Conservation (phyloP, 176 grass and related monocot genomes). For the Pontederia paniculata region DNA sequence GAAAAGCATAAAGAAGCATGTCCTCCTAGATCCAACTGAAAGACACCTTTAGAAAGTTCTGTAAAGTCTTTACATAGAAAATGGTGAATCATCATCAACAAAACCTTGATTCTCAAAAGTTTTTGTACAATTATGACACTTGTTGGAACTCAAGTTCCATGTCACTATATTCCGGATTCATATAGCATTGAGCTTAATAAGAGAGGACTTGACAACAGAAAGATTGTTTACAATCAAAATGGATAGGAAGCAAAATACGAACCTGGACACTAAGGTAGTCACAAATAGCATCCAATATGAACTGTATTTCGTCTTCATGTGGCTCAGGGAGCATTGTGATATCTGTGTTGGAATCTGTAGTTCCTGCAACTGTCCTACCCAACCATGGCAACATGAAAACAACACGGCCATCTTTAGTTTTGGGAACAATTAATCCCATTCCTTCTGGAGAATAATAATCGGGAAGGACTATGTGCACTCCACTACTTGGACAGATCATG, state of each 20-base stretch:
- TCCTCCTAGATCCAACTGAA: no score
- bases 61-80: no score
- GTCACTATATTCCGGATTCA: no score
- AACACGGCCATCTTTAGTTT: constrained; percentile 97
- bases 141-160: no score
- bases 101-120: no score
- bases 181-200: background rate
- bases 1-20: no score
- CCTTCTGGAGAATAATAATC: constrained; percentile 93
- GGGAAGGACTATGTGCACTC: constrained; percentile 90
- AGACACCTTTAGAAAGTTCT: no score
- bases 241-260: constrained; percentile 15
- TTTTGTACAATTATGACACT: no score
- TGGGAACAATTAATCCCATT: constrained; percentile 91
- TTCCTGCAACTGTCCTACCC: constrained; percentile 73
- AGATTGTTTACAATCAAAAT: constrained; percentile 1
- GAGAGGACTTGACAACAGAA: background rate
- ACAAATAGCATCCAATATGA: constrained; percentile 87
- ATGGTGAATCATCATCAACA: no score
- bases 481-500: constrained; percentile 81
- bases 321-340: constrained; percentile 97
- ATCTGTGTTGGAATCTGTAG: constrained; percentile 64
- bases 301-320: constrained; percentile 98
- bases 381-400: constrained; percentile 97
- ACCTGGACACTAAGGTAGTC: constrained; percentile 97